phyloP scores from a whole-genome alignment of 257 asterid genomes.

The Solanum stenotomum region DNA sequence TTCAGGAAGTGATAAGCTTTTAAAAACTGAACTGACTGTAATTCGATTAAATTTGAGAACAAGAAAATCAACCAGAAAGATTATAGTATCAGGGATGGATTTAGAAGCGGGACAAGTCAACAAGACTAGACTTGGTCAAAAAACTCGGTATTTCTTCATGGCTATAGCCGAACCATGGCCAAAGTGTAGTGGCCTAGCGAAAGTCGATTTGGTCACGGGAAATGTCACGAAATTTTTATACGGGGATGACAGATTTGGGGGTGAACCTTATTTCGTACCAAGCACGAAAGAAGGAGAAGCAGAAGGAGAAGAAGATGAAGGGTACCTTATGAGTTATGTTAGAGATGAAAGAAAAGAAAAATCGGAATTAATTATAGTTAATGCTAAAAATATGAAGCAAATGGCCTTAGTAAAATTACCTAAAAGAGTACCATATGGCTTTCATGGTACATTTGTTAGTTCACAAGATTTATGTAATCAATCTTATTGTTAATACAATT shows the following conservation, averaged over 20 bases:
- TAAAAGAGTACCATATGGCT: conserved; percentile 57
- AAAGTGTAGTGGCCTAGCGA: conserved; percentile 48
- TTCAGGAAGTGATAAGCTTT: neutral
- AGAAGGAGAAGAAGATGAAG: conserved; percentile 19
- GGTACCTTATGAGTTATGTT: conserved; percentile 35
- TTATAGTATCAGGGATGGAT: conserved; percentile 29
- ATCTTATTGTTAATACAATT: neutral
- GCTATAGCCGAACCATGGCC: conserved; percentile 74
- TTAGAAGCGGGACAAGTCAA: conserved; percentile 51
- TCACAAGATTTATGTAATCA: conserved; percentile 30
- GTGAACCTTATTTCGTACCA: conserved; percentile 41
- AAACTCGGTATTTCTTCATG: conserved; percentile 30
- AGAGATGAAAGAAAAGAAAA: conserved; percentile 33
- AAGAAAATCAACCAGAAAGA: conserved; percentile 18
- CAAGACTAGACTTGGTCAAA: conserved; percentile 23
- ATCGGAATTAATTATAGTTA: conserved; percentile 37
- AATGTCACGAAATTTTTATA: conserved; percentile 23
- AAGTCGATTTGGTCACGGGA: conserved; percentile 40
- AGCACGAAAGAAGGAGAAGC: neutral
- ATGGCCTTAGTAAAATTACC: conserved; percentile 38
- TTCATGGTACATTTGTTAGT: conserved; percentile 57
- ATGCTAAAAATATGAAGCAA: conserved; percentile 41
- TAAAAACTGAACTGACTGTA: conserved; percentile 26
- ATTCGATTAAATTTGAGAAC: conserved; percentile 27
- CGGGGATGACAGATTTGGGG: conserved; percentile 33